phyloP scores from a whole-genome alignment of 345 rosid species.

The Euphorbia peplus region DNA sequence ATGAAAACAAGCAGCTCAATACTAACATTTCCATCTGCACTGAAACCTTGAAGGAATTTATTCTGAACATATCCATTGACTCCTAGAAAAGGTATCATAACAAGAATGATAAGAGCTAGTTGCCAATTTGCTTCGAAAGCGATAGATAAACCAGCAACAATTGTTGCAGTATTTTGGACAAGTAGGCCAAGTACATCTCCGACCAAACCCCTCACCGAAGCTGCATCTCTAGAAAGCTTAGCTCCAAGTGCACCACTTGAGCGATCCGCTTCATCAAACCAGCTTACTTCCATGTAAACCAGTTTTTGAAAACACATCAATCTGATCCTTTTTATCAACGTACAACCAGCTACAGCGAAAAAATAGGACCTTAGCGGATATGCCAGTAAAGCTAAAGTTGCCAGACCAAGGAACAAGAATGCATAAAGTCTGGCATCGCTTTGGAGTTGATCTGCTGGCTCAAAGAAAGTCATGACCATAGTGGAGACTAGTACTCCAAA shows the following conservation, averaged over 20 bases:
- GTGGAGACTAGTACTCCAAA: slow-evolving; percentile 9
- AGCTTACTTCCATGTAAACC: slow-evolving; percentile 14
- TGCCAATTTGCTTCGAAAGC: slow-evolving; percentile 16
- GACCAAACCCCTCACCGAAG: slow-evolving; percentile 5
- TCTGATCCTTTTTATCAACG: slow-evolving; percentile 16
- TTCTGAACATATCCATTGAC: slow-evolving; percentile 7
- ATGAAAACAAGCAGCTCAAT: background rate
- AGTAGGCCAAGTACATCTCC: slow-evolving; percentile 14
- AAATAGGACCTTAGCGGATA: slow-evolving; percentile 4
- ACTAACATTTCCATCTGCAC: slow-evolving; percentile 15
- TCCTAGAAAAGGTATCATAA: slow-evolving; percentile 13
- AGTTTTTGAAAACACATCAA: slow-evolving; percentile 19
- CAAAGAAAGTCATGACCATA: slow-evolving; percentile 14
- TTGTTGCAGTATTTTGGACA: slow-evolving; percentile 10
- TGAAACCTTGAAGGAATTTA: slow-evolving; percentile 16
- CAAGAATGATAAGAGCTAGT: slow-evolving; percentile 12
- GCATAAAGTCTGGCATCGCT: slow-evolving; percentile 9
- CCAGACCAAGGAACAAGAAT: slow-evolving; percentile 5
- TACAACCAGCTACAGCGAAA: slow-evolving; percentile 15
- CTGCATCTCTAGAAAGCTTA: slow-evolving; percentile 14
- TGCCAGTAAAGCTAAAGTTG: background rate
- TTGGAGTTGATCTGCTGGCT: slow-evolving; percentile 8
- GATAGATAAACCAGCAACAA: slow-evolving; percentile 2
- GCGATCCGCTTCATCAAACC: slow-evolving; percentile 11
- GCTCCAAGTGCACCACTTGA: slow-evolving; percentile 18